These are phyloP conservation scores for Sarocladium strictum DNA, from an alignment of 2,329 filamentous ascomycete genomes.

Conservation along the genomic window DNA sequence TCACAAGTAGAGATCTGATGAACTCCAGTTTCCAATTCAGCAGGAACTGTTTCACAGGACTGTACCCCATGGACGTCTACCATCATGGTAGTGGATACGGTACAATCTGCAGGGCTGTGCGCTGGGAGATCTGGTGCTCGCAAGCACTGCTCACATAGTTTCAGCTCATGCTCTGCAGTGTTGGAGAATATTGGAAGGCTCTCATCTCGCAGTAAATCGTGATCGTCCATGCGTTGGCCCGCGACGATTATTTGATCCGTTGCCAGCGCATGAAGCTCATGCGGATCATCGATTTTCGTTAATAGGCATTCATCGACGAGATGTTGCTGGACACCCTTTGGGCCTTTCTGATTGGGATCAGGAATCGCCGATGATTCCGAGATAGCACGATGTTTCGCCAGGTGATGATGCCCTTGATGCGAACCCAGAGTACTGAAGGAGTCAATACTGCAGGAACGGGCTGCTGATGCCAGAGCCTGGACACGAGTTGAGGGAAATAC, in stretches of 20 bases:
- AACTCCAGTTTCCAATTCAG: background rate
- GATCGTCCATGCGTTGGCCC: background rate
- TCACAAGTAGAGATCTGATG: background rate
- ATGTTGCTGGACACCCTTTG: background rate
- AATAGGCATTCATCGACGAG: background rate
- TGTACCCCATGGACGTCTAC: background rate
- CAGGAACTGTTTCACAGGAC: background rate
- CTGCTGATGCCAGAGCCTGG: background rate
- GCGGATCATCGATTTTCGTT: background rate
- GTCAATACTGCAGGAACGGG: background rate
- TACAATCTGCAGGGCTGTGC: background rate
- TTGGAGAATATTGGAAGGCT: background rate
- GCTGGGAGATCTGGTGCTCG: background rate
- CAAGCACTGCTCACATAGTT: background rate
- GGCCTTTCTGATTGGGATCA: background rate
- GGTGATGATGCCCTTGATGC: slow-evolving; percentile 6
- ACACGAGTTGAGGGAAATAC: background rate
- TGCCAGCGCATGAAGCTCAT: background rate
- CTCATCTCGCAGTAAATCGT: background rate
- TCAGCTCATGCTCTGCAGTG: background rate
- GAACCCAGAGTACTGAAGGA: slow-evolving; percentile 3
- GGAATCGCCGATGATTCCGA: slow-evolving; percentile 13
- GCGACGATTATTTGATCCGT: background rate
- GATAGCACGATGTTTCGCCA: slow-evolving; percentile 1
- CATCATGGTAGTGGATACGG: background rate